phyloP scores from a whole-genome alignment of 352 stramenopile species.

The Globisporangium apiculatum region DNA sequence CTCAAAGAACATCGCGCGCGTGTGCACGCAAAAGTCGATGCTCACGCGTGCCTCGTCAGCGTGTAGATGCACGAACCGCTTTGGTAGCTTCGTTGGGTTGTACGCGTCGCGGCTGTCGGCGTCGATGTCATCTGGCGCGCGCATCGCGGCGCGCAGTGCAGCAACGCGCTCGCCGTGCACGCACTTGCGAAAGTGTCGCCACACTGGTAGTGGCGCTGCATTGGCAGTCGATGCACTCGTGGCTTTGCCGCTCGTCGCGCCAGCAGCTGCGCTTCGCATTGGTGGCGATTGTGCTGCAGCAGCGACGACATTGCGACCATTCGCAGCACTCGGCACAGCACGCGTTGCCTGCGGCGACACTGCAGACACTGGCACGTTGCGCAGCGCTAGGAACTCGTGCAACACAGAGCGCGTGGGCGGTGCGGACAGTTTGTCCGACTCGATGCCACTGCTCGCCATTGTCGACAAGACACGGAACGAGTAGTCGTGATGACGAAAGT shows the following conservation, averaged over 20 bases:
- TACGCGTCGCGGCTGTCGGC: slow-evolving; percentile 42
- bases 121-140: slow-evolving; percentile 28
- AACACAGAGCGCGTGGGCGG: background rate
- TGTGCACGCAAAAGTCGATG: slow-evolving; percentile 27
- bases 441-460: slow-evolving; percentile 1
- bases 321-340: too few relatives aligned
- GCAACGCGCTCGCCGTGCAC: slow-evolving; percentile 20
- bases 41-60: slow-evolving; percentile 29
- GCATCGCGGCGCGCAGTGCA: slow-evolving; percentile 25
- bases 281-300: background rate
- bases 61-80: slow-evolving; percentile 39
- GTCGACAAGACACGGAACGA: background rate
- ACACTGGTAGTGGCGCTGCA: slow-evolving; percentile 15
- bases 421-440: background rate
- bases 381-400: slow-evolving; percentile 7
- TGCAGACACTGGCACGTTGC: slow-evolving; percentile 1
- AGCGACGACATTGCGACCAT: background rate
- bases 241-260: too few relatives aligned
- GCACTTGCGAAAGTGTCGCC: slow-evolving; percentile 37
- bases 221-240: background rate
- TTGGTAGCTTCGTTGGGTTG: slow-evolving; percentile 30
- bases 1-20: slow-evolving; percentile 37
- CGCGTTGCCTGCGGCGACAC: too few relatives aligned
- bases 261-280: background rate
- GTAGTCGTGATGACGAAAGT: too few relatives aligned